Evolutionary conservation across 2,329 filamentous ascomycete species (phyloP).

Genomic region (Fusarium sp.): DNA sequence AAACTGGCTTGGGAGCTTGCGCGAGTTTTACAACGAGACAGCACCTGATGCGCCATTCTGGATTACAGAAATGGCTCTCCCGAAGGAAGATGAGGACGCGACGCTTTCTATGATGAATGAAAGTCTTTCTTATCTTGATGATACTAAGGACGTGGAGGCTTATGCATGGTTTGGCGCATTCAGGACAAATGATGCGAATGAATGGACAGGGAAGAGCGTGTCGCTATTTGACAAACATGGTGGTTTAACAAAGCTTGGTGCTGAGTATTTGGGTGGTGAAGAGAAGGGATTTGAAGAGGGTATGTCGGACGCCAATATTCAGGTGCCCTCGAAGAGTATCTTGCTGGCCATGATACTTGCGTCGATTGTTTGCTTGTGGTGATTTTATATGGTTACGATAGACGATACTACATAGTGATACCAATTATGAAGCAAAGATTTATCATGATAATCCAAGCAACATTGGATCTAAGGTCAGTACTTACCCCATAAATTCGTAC

Average conservation of each 20-base stretch:
- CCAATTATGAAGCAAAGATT: slow-evolving; percentile 2
- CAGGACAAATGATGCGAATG: slow-evolving; percentile 54
- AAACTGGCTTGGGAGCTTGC: slow-evolving; percentile 54
- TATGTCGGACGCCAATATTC: slow-evolving; percentile 26
- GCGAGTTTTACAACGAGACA: slow-evolving; percentile 53
- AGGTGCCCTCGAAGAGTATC: slow-evolving; percentile 2
- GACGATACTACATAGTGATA: slow-evolving; percentile 28
- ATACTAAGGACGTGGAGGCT: slow-evolving; percentile 51
- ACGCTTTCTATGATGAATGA: slow-evolving; percentile 59
- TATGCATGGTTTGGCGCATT: slow-evolving; percentile 61
- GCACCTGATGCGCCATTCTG: slow-evolving; percentile 49
- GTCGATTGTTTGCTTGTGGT: slow-evolving; percentile 3
- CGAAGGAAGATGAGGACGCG: slow-evolving; percentile 51
- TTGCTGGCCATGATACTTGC: neutral
- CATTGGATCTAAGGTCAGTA: no score
- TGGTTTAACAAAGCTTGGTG: slow-evolving; percentile 56
- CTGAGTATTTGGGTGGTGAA: slow-evolving; percentile 56
- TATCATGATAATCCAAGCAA: no score
- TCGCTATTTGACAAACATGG: slow-evolving; percentile 55
- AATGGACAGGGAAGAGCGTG: slow-evolving; percentile 56
- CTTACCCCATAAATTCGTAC: neutral
- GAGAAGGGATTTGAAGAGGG: slow-evolving; percentile 56
- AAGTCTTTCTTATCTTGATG: slow-evolving; percentile 54
- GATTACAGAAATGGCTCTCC: slow-evolving; percentile 59
- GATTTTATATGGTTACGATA: neutral